A percentile compares a stretch with the other conserved stretches of the same genome.
These are phyloP conservation scores for Aotearoamyces nothofagi DNA, from an alignment of 2,329 filamentous ascomycete species.

Conservation along the genomic window DNA sequence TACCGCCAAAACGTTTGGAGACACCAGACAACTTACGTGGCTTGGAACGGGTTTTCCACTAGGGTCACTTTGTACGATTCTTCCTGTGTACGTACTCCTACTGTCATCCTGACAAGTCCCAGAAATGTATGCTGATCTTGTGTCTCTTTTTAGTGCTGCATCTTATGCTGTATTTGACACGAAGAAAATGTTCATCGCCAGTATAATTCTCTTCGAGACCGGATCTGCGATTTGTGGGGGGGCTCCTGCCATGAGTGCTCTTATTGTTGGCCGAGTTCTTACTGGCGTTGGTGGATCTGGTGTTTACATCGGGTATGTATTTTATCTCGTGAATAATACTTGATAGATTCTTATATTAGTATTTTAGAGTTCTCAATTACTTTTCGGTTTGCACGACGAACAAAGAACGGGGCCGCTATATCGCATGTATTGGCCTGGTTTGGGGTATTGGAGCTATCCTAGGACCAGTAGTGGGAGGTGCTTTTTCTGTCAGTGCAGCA, in stretches of 20 bases:
- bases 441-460: conserved; percentile 4
- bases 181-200: conserved; percentile 1
- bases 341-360: too few species aligned
- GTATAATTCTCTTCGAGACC: conserved; percentile 5
- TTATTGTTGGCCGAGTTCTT: conserved; percentile 15
- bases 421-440: conserved; percentile 1
- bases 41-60: conserved; percentile 25
- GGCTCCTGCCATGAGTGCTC: conserved; percentile 13
- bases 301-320: conserved; percentile 1
- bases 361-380: conserved; percentile 1
- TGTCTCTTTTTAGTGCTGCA: conserved; percentile 21
- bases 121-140: too few species aligned
- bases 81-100: too few species aligned
- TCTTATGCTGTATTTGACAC: conserved; percentile 14
- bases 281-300: conserved; percentile 9
- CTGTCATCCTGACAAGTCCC: too few species aligned
- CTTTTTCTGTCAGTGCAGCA: conserved; percentile 18
- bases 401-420: conserved; percentile 3
- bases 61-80: conserved; percentile 23
- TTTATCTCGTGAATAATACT: too few species aligned
- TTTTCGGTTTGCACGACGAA: conserved; percentile 6
- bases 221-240: conserved; percentile 13
- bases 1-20: conserved; percentile 23
- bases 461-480: conserved; percentile 14
- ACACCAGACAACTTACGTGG: conserved; percentile 26